These are phyloP conservation scores for Phytophthora melonis DNA, from an alignment of 352 stramenopile genomes.

Conservation along the genomic window DNA sequence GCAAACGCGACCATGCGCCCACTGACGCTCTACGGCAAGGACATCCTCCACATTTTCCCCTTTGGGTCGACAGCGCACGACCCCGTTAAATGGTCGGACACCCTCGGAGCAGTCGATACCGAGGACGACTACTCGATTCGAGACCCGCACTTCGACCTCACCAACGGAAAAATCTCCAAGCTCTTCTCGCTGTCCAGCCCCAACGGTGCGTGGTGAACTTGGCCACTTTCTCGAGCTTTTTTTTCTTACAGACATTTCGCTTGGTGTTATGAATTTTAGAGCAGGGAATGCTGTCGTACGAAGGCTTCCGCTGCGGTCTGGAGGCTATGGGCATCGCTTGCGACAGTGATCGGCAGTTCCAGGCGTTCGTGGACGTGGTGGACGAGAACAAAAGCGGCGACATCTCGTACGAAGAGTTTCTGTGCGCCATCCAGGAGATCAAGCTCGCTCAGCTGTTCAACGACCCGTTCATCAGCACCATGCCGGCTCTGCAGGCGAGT, in stretches of 20 bases:
- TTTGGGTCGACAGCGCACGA: conserved; percentile 63
- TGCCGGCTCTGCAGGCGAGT: conserved; percentile 41
- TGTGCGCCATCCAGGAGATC: conserved; percentile 86
- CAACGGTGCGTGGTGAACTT: conserved; percentile 48
- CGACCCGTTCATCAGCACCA: conserved; percentile 55
- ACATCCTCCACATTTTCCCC: conserved; percentile 59
- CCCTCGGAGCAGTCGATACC: conserved; percentile 19
- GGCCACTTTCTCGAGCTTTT: conserved; percentile 1
- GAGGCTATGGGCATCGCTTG: conserved; percentile 78
- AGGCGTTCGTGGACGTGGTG: conserved; percentile 75
- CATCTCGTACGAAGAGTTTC: conserved; percentile 87
- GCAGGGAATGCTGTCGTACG: conserved; percentile 65
- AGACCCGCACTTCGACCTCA: conserved; percentile 41
- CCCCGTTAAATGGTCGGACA: conserved; percentile 36
- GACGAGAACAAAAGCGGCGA: conserved; percentile 78
- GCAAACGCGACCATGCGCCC: conserved; percentile 25
- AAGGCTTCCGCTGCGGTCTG: conserved; percentile 69
- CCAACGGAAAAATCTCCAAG: conserved; percentile 40
- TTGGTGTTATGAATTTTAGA: conserved; percentile 21
- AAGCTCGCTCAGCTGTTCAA: conserved; percentile 88
- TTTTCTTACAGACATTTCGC: not conserved
- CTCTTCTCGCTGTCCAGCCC: conserved; percentile 71
- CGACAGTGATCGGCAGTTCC: conserved; percentile 66
- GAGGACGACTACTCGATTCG: conserved; percentile 39
- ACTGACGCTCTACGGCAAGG: conserved; percentile 66